Percentiles rank a stretch among this genome's conserved stretches.
These are phyloP conservation scores for Cystobasidium sp. DNA, from an alignment of 1,284 basidiomycete species.

Conservation along the genomic window DNA sequence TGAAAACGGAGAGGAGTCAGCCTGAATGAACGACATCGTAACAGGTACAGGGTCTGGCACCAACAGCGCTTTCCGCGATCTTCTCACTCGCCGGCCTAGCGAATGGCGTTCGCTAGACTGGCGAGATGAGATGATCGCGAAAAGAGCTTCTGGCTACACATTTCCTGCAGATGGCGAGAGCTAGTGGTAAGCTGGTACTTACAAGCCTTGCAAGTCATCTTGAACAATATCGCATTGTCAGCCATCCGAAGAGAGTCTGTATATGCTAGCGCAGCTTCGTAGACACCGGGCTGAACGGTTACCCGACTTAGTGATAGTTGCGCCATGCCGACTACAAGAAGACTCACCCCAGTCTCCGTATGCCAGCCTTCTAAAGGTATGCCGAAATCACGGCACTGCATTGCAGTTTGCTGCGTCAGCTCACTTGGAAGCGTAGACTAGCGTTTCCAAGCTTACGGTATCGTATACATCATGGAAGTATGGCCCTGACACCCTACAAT, in stretches of 20 bases:
- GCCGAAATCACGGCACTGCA: conserved; percentile 33
- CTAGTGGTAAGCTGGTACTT: not conserved
- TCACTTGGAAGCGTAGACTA: not conserved
- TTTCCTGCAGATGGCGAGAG: not conserved
- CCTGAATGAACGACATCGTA: not conserved
- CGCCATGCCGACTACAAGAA: conserved; percentile 61
- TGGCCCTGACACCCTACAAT: conserved; percentile 68
- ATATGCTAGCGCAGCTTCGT: conserved; percentile 91
- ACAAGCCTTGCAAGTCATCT: conserved; percentile 82
- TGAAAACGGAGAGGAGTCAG: not conserved
- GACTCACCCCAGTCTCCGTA: conserved; percentile 77
- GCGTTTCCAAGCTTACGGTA: conserved; percentile 54
- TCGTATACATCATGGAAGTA: conserved; percentile 92
- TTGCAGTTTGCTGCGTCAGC: not conserved
- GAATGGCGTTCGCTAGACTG: no score
- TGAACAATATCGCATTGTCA: conserved; percentile 92
- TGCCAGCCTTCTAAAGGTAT: conserved; percentile 56
- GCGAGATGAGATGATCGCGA: not conserved
- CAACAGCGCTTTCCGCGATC: no score
- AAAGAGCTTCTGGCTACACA: no score
- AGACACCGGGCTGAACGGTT: conserved; percentile 64
- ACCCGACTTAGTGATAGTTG: conserved; percentile 50
- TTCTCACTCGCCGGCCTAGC: no score
- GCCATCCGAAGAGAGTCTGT: conserved; percentile 83
- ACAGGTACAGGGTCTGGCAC: not conserved